Conservation (phyloP, 768 basidiomycete species). For the Postia placenta region DNA sequence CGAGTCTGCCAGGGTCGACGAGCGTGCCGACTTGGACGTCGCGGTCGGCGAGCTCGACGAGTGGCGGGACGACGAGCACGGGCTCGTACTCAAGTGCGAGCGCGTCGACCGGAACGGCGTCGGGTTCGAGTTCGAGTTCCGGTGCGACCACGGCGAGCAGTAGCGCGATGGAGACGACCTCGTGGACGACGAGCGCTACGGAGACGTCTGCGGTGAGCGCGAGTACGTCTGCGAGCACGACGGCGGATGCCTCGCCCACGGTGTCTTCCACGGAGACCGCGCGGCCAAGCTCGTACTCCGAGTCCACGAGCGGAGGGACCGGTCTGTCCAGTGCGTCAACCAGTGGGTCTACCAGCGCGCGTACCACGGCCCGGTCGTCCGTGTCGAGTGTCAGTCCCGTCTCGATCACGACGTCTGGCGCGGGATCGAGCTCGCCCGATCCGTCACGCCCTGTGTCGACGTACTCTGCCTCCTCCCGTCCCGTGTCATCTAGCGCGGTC, state of each 20-base stretch:
- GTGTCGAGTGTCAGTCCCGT: neutral
- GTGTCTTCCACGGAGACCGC: no score
- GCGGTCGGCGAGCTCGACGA: neutral
- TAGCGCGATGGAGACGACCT: neutral
- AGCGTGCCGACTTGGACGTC: neutral
- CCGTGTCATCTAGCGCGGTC: no score
- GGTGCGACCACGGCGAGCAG: neutral
- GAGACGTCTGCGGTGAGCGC: neutral
- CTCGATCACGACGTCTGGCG: neutral
- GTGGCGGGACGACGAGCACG: neutral
- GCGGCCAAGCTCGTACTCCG: constrained; percentile 1
- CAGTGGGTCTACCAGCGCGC: neutral
- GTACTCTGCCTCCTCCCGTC: constrained; percentile 1
- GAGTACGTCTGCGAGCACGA: neutral
- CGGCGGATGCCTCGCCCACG: neutral
- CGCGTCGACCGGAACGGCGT: no score
- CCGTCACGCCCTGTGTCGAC: neutral
- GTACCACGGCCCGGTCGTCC: neutral
- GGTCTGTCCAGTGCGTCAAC: neutral
- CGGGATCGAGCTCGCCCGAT: neutral
- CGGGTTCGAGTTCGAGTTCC: neutral
- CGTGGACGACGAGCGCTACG: neutral
- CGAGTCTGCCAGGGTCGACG: neutral
- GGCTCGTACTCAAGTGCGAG: neutral
- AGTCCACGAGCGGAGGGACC: neutral